Percentiles rank a stretch among this genome's conserved stretches.
Conservation (phyloP, 768 basidiomycete species). For the Strobilomyces dryophilus region DNA sequence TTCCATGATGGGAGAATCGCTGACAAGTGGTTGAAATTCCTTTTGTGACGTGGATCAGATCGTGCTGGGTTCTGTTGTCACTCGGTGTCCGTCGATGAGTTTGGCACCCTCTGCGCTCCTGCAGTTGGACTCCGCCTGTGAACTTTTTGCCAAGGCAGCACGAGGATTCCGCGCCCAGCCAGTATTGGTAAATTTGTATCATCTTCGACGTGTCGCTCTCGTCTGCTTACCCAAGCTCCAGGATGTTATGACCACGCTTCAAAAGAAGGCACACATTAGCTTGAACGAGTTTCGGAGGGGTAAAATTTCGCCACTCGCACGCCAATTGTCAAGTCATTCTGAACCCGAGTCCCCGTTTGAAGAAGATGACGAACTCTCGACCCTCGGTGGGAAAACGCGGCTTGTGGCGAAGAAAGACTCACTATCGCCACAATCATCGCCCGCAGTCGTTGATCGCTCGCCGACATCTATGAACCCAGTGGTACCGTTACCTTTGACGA, state of each 20-base stretch:
- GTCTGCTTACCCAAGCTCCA: slow-evolving; percentile 25
- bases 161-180: slow-evolving; percentile 59
- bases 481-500: slow-evolving; percentile 62
- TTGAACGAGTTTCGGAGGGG: slow-evolving; percentile 62
- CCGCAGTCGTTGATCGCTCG: slow-evolving; percentile 50
- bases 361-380: slow-evolving; percentile 60
- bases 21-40: slow-evolving; percentile 13
- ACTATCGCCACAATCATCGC: slow-evolving; percentile 43
- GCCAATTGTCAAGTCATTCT: slow-evolving; percentile 30
- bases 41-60: slow-evolving; percentile 36
- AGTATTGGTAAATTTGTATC: slow-evolving; percentile 48
- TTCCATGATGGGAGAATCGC: slow-evolving; percentile 10
- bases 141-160: slow-evolving; percentile 68
- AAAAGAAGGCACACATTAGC: slow-evolving; percentile 61
- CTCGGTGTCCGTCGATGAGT: slow-evolving; percentile 75
- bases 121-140: slow-evolving; percentile 72
- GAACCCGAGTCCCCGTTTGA: slow-evolving; percentile 43
- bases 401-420: slow-evolving; percentile 61
- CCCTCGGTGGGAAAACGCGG: slow-evolving; percentile 63
- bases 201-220: neutral
- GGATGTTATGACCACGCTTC: slow-evolving; percentile 62
- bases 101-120: slow-evolving; percentile 69
- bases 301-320: slow-evolving; percentile 41
- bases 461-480: slow-evolving; percentile 70
- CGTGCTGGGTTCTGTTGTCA: slow-evolving; percentile 70